Conservation (phyloP, 805 yeast species). For the Cyberlindnera meyerae region DNA sequence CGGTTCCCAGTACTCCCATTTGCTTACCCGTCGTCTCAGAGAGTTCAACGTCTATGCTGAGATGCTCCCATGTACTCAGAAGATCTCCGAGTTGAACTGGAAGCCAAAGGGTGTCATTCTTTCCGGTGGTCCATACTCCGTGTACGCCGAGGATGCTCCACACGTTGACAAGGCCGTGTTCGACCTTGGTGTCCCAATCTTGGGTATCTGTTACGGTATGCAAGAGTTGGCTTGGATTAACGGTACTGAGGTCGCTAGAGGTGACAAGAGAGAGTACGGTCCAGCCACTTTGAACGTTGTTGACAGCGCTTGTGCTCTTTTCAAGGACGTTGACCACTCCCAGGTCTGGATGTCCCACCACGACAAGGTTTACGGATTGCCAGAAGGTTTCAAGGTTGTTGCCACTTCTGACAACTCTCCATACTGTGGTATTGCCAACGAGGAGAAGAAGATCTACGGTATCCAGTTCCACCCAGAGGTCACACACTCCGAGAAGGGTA, state of each 20-base stretch:
- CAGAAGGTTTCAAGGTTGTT: conserved; percentile 80
- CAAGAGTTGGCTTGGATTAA: conserved; percentile 98
- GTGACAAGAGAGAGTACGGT: conserved; percentile 97
- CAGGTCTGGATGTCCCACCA: conserved; percentile 99
- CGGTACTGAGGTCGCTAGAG: conserved; percentile 86
- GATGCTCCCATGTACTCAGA: conserved; percentile 99
- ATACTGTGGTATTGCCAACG: conserved; percentile 85
- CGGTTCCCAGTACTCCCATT: conserved; percentile 97
- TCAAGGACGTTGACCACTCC: conserved; percentile 86
- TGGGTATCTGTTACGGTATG: conserved; percentile 99
- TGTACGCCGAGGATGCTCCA: conserved; percentile 91
- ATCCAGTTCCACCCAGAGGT: conserved; percentile 99
- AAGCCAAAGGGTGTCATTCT: conserved; percentile 94
- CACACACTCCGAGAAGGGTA: conserved; percentile 92
- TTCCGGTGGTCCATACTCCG: conserved; percentile 98
- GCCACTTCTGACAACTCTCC: conserved; percentile 95
- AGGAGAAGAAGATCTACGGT: conserved; percentile 73
- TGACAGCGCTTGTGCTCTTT: conserved; percentile 64
- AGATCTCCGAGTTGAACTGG: conserved; percentile 87
- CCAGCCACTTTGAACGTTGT: conserved; percentile 84
- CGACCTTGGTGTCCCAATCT: conserved; percentile 85
- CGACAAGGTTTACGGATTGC: conserved; percentile 88
- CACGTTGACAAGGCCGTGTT: conserved; percentile 95
- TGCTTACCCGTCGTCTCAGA: conserved; percentile 95
- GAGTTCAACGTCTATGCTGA: conserved; percentile 98